A percentile compares a stretch with the other conserved stretches of the same genome.
Evolutionary conservation across 495 filamentous ascomycete genomes (phyloP).

Genomic region (Massariosphaeria phaeospora): DNA sequence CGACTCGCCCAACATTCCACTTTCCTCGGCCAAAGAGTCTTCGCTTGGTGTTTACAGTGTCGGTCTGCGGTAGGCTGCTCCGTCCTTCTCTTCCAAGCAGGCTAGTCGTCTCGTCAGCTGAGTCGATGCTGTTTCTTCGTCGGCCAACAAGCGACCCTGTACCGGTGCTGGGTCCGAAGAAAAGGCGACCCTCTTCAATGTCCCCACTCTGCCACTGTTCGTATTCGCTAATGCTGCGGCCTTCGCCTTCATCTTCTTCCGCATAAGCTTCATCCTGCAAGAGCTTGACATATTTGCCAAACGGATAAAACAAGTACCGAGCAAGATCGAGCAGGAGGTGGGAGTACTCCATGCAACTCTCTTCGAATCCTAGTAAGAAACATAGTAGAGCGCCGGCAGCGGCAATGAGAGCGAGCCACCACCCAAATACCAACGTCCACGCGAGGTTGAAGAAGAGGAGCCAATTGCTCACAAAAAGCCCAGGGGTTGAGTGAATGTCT

Average conservation of each 20-base stretch:
- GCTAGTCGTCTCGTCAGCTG: slow-evolving; percentile 80
- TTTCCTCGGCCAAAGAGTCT: slow-evolving; percentile 90
- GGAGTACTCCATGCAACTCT: slow-evolving; percentile 76
- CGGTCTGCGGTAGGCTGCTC: slow-evolving; percentile 41
- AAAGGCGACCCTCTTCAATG: slow-evolving; percentile 87
- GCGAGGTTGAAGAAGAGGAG: slow-evolving; percentile 79
- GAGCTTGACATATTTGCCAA: slow-evolving; percentile 90
- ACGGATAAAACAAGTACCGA: slow-evolving; percentile 88
- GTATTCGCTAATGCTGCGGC: slow-evolving; percentile 98
- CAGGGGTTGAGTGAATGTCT: slow-evolving; percentile 94
- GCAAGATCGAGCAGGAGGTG: slow-evolving; percentile 77
- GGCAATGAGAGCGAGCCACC: slow-evolving; percentile 87
- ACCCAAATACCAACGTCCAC: slow-evolving; percentile 91
- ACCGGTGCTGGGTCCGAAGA: slow-evolving; percentile 79
- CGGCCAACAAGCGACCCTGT: slow-evolving; percentile 77
- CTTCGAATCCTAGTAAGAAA: slow-evolving; percentile 69
- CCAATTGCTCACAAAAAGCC: slow-evolving; percentile 76
- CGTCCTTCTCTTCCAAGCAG: slow-evolving; percentile 67
- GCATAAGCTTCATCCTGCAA: slow-evolving; percentile 90
- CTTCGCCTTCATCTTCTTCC: slow-evolving; percentile 96
- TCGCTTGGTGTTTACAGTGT: slow-evolving; percentile 64
- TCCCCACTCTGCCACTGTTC: slow-evolving; percentile 99
- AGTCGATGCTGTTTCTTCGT: slow-evolving; percentile 83
- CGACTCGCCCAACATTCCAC: slow-evolving; percentile 88
- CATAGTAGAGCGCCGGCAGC: slow-evolving; percentile 68